A percentile compares a stretch with the other conserved stretches of the same genome.
Evolutionary conservation across 176 grass and related monocot species (phyloP).

Genomic region (Bolboschoenus planiculmis): DNA sequence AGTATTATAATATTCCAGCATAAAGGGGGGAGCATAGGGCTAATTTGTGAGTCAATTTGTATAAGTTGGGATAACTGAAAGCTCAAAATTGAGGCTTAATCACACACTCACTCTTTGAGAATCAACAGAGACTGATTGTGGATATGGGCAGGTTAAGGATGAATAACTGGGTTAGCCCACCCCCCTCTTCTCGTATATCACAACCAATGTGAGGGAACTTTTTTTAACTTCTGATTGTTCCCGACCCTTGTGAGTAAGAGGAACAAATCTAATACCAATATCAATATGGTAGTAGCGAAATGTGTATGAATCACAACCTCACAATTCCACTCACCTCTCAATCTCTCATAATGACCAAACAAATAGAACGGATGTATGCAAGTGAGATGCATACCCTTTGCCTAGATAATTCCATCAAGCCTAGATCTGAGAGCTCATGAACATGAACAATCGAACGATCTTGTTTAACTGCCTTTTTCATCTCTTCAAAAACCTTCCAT

Average conservation of each 20-base stretch:
- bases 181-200: too few relatives aligned
- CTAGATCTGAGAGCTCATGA: slow-evolving; percentile 77
- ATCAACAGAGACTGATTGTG: background rate
- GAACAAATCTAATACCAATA: background rate
- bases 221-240: too few relatives aligned
- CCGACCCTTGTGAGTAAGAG: too few relatives aligned
- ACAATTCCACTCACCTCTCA: background rate
- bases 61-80: background rate
- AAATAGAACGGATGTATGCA: background rate
- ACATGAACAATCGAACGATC: slow-evolving; percentile 81
- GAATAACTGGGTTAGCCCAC: too few relatives aligned
- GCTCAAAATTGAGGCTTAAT: background rate
- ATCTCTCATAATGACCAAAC: background rate
- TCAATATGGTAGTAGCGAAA: background rate
- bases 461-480: slow-evolving; percentile 78
- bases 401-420: slow-evolving; percentile 94
- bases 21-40: background rate
- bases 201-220: too few relatives aligned
- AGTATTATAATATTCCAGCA: background rate
- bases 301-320: background rate
- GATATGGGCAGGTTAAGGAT: too few relatives aligned
- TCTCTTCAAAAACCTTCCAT: slow-evolving; percentile 81
- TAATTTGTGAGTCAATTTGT: background rate
- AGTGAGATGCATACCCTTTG: slow-evolving; percentile 60
- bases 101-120: background rate